Evolutionary conservation across 495 filamentous ascomycete genomes (phyloP), one percentile per base, ranked within the genome.

Genomic region (Apiosordaria backusii): DNA sequence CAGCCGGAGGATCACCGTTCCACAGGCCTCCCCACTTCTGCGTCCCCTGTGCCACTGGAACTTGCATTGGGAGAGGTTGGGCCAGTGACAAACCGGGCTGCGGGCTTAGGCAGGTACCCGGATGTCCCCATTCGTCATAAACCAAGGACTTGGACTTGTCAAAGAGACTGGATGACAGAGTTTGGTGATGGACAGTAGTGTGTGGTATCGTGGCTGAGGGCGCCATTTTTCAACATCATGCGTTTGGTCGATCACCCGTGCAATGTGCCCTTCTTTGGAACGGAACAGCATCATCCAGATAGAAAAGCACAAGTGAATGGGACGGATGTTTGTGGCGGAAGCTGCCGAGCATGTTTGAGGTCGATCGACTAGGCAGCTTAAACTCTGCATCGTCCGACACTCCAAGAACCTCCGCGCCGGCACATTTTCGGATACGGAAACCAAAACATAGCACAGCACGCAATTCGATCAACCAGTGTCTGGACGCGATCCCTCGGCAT

Each of bases 271-370:
- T 45, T 45, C 35, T 13, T 45, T 7, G 35, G 35, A 45, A 13
- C 35, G 35, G 35, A 45, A 45, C 35, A 45, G 9, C 27, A 29
- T 45, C 35, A 10, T 45, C 6, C 35, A 45, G 0, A 15, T 45
- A n/a, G n/a, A n/a, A n/a, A n/a, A n/a, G 5, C 10, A 4, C 27
- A 29, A 29, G 4, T 29, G 27, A n/a, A n/a, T n/a, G n/a, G n/a
- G 27, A 0, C 1, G 35, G 2, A 45, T 45, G 35, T 45, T 18
- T 45, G 35, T 45, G 25, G 59, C 26, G 27, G 59, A 27, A 45
- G 16, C 25, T 23, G 27, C 27, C 59, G 59, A 61, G 57, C 57
- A 60, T 15, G 57, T 60, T 60, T 60, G 57, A 23, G 57, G 26
- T 60, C 24, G 57, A 60, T 60, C 57, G 22, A 13, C 6, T 10